Percentiles rank a stretch among this genome's conserved stretches.
Conservation (phyloP, 352 stramenopile genomes). For the Globisporangium viniferum region DNA sequence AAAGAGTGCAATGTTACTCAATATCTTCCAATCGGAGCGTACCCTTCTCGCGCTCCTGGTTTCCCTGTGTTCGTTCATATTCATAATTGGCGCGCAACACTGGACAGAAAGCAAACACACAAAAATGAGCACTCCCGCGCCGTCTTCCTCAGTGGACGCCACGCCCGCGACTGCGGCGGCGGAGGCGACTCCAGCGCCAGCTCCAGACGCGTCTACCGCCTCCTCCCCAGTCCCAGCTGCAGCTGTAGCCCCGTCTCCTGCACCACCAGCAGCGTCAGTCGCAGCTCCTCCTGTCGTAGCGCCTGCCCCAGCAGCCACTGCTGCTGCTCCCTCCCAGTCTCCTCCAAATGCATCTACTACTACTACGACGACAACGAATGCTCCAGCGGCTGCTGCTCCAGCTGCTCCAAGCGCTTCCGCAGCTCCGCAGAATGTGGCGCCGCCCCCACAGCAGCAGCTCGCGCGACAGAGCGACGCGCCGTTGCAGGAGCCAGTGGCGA, state of each 20-base stretch:
- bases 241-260: neutral
- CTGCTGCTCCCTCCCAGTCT: neutral
- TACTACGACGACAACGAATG: neutral
- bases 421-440: constrained; percentile 1
- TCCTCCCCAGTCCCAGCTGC: neutral
- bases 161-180: neutral
- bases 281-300: neutral
- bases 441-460: constrained; percentile 8
- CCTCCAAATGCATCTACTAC: neutral
- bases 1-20: too few species aligned
- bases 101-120: neutral
- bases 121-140: constrained; percentile 7
- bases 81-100: constrained; percentile 4
- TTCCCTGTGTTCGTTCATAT: neutral
- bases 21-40: neutral
- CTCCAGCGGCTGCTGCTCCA: neutral
- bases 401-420: neutral
- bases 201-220: neutral
- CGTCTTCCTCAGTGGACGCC: neutral
- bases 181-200: neutral
- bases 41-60: neutral
- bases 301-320: neutral
- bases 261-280: neutral
- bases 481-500: constrained; percentile 20
- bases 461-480: constrained; percentile 5